Conservation (phyloP, 179 eudicot species). For the Silene noctiflora region DNA sequence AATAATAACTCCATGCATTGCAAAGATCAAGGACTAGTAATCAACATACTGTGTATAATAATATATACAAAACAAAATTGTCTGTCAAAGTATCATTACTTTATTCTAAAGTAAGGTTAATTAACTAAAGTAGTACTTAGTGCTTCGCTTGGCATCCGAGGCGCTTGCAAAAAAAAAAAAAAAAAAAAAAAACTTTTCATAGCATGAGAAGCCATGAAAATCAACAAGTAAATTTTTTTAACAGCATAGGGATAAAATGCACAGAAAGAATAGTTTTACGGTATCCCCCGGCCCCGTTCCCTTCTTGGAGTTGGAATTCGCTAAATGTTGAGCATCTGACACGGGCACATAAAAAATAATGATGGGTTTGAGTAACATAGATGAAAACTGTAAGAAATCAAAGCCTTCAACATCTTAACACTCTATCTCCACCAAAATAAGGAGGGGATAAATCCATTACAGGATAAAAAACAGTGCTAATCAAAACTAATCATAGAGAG, state of each 20-base stretch:
- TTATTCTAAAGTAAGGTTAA: slow-evolving; percentile 24
- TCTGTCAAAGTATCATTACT: slow-evolving; percentile 19
- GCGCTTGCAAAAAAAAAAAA: slow-evolving; percentile 21
- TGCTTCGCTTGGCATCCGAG: slow-evolving; percentile 32
- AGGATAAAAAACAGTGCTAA: slow-evolving; percentile 25
- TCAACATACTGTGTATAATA: not conserved
- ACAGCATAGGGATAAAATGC: not conserved
- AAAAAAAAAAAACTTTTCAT: not conserved
- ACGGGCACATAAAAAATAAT: not conserved
- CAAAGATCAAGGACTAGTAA: slow-evolving; percentile 6
- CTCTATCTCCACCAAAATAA: slow-evolving; percentile 9
- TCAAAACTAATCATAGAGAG: slow-evolving; percentile 11
- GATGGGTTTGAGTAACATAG: not conserved
- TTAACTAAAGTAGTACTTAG: slow-evolving; percentile 16
- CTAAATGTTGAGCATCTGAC: not conserved
- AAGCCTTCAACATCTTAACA: slow-evolving; percentile 21
- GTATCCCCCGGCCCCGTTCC: no score
- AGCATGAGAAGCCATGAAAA: slow-evolving; percentile 13
- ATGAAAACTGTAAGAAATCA: slow-evolving; percentile 4
- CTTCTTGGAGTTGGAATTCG: no score
- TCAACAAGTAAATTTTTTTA: no score
- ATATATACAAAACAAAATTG: slow-evolving; percentile 17
- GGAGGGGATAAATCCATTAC: slow-evolving; percentile 21
- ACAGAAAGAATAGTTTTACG: not conserved
- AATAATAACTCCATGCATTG: slow-evolving; percentile 1